Base-by-base conservation (phyloP, 169 alveolate species). In the Cryptosporidium canis region DNA sequence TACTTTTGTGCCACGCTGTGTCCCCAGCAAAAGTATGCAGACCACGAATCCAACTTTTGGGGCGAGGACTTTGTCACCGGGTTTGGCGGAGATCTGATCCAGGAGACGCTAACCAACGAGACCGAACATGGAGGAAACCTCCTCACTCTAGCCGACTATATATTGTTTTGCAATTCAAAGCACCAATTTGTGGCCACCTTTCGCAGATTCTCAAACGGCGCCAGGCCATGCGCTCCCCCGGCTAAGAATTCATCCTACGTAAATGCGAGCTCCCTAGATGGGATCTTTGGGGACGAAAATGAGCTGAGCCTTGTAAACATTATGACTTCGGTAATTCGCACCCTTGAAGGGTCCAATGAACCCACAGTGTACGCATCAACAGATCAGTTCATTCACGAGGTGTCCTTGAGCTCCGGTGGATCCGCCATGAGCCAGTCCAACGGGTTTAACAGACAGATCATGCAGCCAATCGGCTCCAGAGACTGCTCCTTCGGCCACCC, bases 1-100 rank as follows among this genome's bases (percentile, higher is more conserved):
- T 77, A 77, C 24, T 77, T 77, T 27, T 77, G 87, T 61, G 87
- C 87, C 12, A 77, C 87, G 16, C 33, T 77, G 0, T 77, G 87
- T 44, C 87, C 87, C 14, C 87, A 77, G 37, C 87, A 77, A 31
- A 77, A 77, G 45, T 77, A 77, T 43, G 87, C 87, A 27, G 87
- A 77, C 58, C 87, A 77, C 41, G 87, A 77, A 14, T 77, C 87
- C 33, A 77, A 77, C 27, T 77, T 77, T 43, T 77, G 87, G 87
- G 87, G 87, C 2, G 87, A 77, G 27, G 71, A 77, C 72, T 77
- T 61, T 44, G 14, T 48, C 27, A 58, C 87, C 7, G 87, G 87
- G 1, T 77, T 77, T 58, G 87, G 87, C 12, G 87, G 87, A 12
- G 61, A 77, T 61, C 45, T 29, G 61, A 77, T 77, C n/a, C 87